phyloP scores from a whole-genome alignment of 495 filamentous ascomycete species.

The Neurospora intermedia region DNA sequence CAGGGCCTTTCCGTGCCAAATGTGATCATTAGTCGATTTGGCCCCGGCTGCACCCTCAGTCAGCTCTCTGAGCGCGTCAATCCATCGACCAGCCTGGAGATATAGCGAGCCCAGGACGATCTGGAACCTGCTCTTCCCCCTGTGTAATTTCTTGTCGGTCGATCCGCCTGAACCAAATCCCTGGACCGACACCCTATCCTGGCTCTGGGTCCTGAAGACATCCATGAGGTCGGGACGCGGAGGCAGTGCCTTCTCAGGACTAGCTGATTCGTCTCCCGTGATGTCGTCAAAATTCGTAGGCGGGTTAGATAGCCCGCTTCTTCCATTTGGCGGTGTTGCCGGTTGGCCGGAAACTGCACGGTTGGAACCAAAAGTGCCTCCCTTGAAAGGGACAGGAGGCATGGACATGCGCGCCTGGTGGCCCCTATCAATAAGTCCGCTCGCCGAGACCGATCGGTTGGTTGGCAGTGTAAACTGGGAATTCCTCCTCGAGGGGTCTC shows the following conservation, averaged over 20 bases:
- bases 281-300: constrained; percentile 68
- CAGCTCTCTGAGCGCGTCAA: constrained; percentile 78
- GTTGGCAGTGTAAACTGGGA: constrained; percentile 40
- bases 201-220: constrained; percentile 42
- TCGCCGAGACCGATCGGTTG: constrained; percentile 39
- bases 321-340: constrained; percentile 38
- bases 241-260: constrained; percentile 21
- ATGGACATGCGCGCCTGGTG: constrained; percentile 64
- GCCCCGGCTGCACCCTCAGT: constrained; percentile 67
- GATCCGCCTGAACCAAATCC: constrained; percentile 65
- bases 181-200: constrained; percentile 72
- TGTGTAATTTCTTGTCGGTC: constrained; percentile 68
- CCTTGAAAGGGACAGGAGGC: constrained; percentile 41
- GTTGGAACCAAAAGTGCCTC: constrained; percentile 24
- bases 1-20: constrained; percentile 94
- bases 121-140: constrained; percentile 68
- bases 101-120: constrained; percentile 80
- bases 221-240: constrained; percentile 26
- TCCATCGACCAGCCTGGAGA: constrained; percentile 79
- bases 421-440: constrained; percentile 33
- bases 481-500: constrained; percentile 32
- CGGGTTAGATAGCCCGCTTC: constrained; percentile 41
- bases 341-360: constrained; percentile 40
- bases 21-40: constrained; percentile 73
- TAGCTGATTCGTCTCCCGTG: constrained; percentile 22